Base-by-base conservation (phyloP, 192 early-diverging fungal species). In the Geranomyces michiganensis region DNA sequence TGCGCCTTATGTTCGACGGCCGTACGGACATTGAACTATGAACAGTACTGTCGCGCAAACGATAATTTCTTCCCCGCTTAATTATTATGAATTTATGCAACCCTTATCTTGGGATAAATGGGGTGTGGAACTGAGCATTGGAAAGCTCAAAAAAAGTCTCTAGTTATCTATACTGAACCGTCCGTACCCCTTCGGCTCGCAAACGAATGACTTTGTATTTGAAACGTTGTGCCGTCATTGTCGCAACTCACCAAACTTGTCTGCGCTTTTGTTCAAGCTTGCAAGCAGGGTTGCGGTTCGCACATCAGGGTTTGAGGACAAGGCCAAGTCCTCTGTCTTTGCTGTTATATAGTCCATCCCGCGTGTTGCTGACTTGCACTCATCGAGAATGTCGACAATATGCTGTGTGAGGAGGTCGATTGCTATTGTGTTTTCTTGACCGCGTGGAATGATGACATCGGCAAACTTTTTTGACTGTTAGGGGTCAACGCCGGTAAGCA, bases 381-480 rank as follows among this genome's bases (percentile, higher is more conserved):
- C 75, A 32, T 76, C 46, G 48, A 77, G 63, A 26, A 79, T 69
- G 46, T 82, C 77, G 45, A 63, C 47, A 51, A 79, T 75, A 56
- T 84, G 82, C 58, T 76, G 70, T 9, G 76, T 71, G 27, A 84
- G 47, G 21, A 84, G 67, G 45, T 77, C 70, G 53, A 84, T 76
- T 4, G 82, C 82, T 36, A 84, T 72, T 22, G 61, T 66, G 66
- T 84, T 84, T 19, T 76, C 70, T 10, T 72, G 36, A 17, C 82
- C 82, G 29, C 82, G 75, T 3, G 82, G 82, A 51, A 84, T 84
- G 33, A 84, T 73, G 3, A 84, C 76, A 55, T 84, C 78, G 1
- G 79, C 82, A 58, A 72, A 79, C 61, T 79, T 78, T 58, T 81
- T 84, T 41, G 74, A 71, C 78, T 79, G 61, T 26, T 26, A 30